Percentiles rank a stretch among this genome's conserved stretches.
These are phyloP conservation scores for Chloroidium sp. DNA, from an alignment of 163 green algal species.

Conservation along the genomic window DNA sequence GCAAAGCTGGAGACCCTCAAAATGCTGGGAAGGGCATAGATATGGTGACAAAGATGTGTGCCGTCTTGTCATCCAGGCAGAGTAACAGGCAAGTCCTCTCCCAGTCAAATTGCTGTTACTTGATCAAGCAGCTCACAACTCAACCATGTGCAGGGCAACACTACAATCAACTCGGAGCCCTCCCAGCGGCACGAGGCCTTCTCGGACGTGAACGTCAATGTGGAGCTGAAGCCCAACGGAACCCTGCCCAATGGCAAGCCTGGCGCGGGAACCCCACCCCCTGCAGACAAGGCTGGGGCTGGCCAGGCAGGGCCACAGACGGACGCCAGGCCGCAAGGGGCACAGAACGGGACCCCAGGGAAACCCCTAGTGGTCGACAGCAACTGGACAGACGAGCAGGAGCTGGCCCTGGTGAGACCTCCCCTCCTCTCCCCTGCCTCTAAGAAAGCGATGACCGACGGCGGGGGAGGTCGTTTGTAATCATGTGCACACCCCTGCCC, in stretches of 20 bases:
- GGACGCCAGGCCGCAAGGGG: not conserved
- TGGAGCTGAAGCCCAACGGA: not conserved
- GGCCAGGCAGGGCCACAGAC: not conserved
- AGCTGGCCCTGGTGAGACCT: conserved; percentile 61
- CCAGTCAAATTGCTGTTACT: too few relatives aligned
- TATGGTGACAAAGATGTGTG: too few relatives aligned
- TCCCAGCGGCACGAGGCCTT: conserved; percentile 52
- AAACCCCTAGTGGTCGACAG: not conserved
- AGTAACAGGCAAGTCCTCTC: too few relatives aligned
- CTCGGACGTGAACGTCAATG: conserved; percentile 63
- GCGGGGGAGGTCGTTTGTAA: not conserved
- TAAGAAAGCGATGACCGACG: not conserved
- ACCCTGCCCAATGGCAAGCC: conserved; percentile 2
- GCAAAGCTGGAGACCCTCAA: too few relatives aligned
- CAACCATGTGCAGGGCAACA: conserved; percentile 30
- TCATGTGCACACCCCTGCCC: not conserved
- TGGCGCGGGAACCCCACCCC: not conserved
- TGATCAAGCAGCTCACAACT: too few relatives aligned
- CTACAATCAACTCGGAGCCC: conserved; percentile 37
- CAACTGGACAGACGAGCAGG: conserved; percentile 69
- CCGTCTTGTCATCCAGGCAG: too few relatives aligned
- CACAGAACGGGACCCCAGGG: not conserved
- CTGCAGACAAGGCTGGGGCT: not conserved
- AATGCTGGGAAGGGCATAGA: too few relatives aligned
- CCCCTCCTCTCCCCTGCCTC: not conserved